Evolutionary conservation across 306 rosid genomes (phyloP).

Genomic region (Ceratonia siliqua): DNA sequence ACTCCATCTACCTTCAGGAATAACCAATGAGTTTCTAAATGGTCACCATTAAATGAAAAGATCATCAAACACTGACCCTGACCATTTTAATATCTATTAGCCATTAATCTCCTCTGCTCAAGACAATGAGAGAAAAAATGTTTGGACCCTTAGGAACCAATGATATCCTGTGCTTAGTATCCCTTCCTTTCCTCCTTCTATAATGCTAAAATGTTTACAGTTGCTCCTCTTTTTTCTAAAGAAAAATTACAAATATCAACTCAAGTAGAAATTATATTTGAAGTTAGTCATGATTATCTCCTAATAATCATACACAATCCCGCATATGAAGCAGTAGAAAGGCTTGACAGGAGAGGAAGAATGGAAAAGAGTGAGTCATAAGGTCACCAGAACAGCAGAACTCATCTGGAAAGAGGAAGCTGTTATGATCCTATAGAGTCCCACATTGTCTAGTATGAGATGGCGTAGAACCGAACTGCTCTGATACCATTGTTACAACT

Average conservation of each 20-base stretch:
- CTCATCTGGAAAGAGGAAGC: too few relatives aligned
- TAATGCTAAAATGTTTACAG: neutral
- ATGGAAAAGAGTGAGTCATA: neutral
- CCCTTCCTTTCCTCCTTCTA: neutral
- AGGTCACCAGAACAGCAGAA: neutral
- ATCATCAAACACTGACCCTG: neutral
- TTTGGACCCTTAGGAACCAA: neutral
- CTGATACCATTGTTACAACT: too few relatives aligned
- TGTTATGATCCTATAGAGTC: too few relatives aligned
- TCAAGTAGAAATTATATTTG: neutral
- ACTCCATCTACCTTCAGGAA: neutral
- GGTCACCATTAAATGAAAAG: neutral
- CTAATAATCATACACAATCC: neutral
- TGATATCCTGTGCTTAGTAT: neutral
- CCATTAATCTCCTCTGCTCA: neutral
- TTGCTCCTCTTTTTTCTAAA: neutral
- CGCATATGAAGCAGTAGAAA: neutral
- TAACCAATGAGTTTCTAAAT: neutral
- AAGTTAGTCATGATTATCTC: neutral
- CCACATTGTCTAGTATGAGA: too few relatives aligned
- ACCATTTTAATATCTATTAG: neutral
- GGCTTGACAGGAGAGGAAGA: neutral
- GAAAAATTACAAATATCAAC: neutral
- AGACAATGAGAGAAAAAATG: neutral
- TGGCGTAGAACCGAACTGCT: too few relatives aligned